These are phyloP conservation scores for Corymbia calophylla DNA, from an alignment of 441 rosid genomes.

Conservation along the genomic window DNA sequence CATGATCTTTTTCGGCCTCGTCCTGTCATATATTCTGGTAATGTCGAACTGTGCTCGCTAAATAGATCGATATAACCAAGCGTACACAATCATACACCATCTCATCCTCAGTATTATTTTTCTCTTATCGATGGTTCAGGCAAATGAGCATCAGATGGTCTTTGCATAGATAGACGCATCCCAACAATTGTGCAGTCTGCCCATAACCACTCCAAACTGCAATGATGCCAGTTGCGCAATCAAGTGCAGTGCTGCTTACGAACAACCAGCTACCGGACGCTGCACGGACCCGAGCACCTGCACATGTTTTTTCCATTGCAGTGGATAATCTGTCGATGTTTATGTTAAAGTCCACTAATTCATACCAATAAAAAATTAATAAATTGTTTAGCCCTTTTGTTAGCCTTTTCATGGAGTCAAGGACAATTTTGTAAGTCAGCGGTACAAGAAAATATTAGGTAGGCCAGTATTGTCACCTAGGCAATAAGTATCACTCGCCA, in stretches of 20 bases:
- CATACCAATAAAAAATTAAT: neutral
- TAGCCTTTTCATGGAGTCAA: neutral
- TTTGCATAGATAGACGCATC: neutral
- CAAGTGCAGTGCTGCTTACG: neutral
- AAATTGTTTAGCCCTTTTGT: neutral
- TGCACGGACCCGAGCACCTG: neutral
- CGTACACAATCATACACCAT: neutral
- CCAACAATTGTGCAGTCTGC: neutral
- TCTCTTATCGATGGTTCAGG: neutral
- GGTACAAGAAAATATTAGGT: neutral
- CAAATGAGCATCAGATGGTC: neutral
- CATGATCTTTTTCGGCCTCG: neutral
- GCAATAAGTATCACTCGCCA: neutral
- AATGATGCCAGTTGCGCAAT: neutral
- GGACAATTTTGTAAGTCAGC: too few relatives aligned
- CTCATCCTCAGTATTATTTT: neutral
- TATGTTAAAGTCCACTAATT: neutral
- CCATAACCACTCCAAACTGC: neutral
- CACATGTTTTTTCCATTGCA: neutral
- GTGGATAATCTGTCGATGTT: neutral
- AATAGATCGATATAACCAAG: neutral
- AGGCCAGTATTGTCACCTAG: accelerated
- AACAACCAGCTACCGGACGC: neutral
- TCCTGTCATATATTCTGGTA: neutral
- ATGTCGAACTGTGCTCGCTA: neutral